phyloP scores from a whole-genome alignment of 2,329 filamentous ascomycete genomes.

The Sporothrix luriei region DNA sequence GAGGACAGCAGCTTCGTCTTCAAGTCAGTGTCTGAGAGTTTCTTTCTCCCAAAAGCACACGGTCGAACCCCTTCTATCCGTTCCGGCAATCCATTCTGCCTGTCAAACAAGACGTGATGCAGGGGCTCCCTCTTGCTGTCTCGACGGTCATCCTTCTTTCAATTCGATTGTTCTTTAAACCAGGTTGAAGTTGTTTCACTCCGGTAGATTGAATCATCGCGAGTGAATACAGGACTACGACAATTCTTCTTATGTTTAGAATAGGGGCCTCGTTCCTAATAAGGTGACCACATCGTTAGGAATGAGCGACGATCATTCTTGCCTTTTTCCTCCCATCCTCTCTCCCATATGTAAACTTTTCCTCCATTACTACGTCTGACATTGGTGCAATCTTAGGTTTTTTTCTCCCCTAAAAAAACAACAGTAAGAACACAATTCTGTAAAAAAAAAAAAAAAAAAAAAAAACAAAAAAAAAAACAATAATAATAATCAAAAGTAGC shows the following conservation, averaged over 20 bases:
- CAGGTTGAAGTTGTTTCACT: conserved; percentile 15
- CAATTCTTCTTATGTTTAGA: background rate
- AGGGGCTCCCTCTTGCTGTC: background rate
- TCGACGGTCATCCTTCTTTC: background rate
- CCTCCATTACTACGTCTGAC: no score
- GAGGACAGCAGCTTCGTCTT: background rate
- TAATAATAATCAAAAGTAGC: background rate
- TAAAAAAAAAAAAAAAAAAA: background rate
- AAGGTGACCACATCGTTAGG: background rate
- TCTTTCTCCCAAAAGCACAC: background rate
- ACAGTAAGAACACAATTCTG: no score
- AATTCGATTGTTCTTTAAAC: background rate
- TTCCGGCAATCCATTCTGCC: background rate
- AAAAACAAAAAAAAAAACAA: background rate
- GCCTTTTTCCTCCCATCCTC: no score
- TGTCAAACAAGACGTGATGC: conserved; percentile 8
- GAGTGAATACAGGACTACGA: background rate
- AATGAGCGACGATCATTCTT: no score
- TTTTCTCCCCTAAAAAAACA: no score
- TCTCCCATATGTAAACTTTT: no score
- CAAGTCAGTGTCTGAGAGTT: background rate
- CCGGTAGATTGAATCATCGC: conserved; percentile 22
- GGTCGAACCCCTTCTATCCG: no score
- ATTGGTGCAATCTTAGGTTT: no score
- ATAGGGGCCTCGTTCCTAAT: background rate